Percentiles rank a stretch among this genome's conserved stretches.
These are phyloP conservation scores for Parachaetomium inaequale DNA, from an alignment of 495 filamentous ascomycete species.

Conservation along the genomic window DNA sequence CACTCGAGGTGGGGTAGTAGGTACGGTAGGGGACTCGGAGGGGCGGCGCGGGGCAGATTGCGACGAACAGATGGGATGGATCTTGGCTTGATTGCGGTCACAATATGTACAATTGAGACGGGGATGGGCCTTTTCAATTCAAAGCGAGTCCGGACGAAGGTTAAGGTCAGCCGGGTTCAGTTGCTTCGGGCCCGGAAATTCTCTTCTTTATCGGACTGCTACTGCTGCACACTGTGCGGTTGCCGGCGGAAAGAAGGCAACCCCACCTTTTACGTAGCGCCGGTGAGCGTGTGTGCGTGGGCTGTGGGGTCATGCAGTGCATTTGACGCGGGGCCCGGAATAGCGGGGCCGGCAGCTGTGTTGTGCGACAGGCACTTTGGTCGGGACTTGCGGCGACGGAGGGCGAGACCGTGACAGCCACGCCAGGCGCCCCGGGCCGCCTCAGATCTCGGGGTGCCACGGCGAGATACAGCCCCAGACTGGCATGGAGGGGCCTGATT, in stretches of 20 bases:
- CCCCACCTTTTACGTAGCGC: conserved; percentile 28
- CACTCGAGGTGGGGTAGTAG: background rate
- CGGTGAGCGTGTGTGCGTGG: conserved; percentile 9
- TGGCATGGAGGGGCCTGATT: background rate
- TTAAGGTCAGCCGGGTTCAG: background rate
- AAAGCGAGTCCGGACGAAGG: background rate
- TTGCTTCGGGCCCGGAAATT: background rate
- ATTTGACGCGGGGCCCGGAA: background rate
- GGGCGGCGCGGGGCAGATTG: background rate
- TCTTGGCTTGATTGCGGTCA: background rate
- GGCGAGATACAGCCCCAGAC: background rate
- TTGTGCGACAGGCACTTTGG: no score
- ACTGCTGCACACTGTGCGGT: background rate
- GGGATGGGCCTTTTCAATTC: background rate
- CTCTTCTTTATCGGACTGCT: background rate
- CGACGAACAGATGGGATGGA: background rate
- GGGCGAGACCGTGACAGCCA: background rate
- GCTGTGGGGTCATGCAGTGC: conserved; percentile 10
- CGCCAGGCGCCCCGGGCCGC: background rate
- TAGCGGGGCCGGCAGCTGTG: conserved; percentile 8
- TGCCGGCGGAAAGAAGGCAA: conserved; percentile 10
- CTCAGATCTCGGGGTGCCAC: background rate
- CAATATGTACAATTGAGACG: background rate
- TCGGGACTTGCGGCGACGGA: background rate
- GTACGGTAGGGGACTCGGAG: background rate